Percentiles rank a stretch among this genome's conserved stretches.
phyloP scores from a whole-genome alignment of 176 grass and related monocot genomes.

The Carex littledalei region DNA sequence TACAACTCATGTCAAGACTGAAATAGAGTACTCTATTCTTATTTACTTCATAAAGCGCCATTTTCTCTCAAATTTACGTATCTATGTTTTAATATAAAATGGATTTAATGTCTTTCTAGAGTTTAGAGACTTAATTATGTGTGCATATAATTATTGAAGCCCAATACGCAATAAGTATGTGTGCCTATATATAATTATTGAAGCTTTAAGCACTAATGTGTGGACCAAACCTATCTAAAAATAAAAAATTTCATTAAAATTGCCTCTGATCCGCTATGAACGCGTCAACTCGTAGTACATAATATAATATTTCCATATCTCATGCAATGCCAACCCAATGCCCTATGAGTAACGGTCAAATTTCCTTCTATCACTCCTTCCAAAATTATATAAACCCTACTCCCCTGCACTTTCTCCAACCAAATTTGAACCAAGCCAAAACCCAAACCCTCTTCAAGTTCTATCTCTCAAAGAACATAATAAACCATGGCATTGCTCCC shows the following conservation, averaged over 20 bases:
- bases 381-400: slow-evolving; percentile 26
- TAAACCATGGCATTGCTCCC: not conserved
- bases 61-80: not conserved
- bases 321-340: slow-evolving; percentile 3
- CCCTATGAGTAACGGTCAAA: slow-evolving; percentile 15
- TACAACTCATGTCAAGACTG: not conserved
- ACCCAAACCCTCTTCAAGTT: slow-evolving; percentile 6
- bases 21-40: not conserved
- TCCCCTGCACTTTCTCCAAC: slow-evolving; percentile 7
- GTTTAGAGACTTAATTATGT: not conserved
- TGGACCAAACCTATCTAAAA: not conserved
- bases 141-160: too few relatives aligned
- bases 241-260: slow-evolving; percentile 9
- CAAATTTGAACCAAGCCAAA: not conserved
- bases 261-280: slow-evolving; percentile 19
- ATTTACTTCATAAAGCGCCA: not conserved
- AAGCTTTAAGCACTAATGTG: not conserved
- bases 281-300: slow-evolving; percentile 20
- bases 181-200: not conserved
- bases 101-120: not conserved
- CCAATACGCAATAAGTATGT: not conserved
- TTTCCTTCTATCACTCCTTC: not conserved
- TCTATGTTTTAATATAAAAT: not conserved
- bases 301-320: slow-evolving; percentile 7
- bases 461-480: slow-evolving; percentile 12